These are phyloP conservation scores for Penicillium flavigenum DNA, from an alignment of 495 filamentous ascomycete genomes.

Conservation along the genomic window DNA sequence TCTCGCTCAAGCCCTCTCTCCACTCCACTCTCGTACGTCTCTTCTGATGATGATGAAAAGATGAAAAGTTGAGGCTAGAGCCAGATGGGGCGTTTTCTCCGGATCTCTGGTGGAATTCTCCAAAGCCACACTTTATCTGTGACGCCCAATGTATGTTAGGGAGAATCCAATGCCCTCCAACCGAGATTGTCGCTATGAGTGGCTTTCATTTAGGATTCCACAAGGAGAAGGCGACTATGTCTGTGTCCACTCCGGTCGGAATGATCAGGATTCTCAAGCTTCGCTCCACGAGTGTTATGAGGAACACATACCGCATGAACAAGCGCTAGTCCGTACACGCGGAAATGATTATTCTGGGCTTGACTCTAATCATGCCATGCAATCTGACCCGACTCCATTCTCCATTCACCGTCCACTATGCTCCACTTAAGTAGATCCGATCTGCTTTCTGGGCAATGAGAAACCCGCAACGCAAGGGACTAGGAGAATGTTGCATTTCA, in stretches of 20 bases:
- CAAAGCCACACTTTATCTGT: neutral
- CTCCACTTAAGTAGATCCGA: conserved; percentile 5
- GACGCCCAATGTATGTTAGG: neutral
- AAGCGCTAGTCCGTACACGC: neutral
- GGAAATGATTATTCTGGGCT: neutral
- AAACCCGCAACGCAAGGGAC: neutral
- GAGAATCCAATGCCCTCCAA: too few relatives aligned
- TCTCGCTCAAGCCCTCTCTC: neutral
- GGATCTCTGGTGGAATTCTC: neutral
- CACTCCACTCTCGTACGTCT: neutral
- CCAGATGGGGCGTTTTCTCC: neutral
- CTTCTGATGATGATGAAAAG: neutral
- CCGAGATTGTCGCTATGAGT: too few relatives aligned
- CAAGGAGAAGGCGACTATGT: too few relatives aligned
- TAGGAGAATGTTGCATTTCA: neutral
- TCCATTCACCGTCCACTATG: neutral
- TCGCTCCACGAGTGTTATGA: too few relatives aligned
- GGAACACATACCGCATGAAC: too few relatives aligned
- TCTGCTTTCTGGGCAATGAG: conserved; percentile 2
- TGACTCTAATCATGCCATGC: neutral
- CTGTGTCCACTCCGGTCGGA: neutral
- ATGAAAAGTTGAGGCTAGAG: neutral
- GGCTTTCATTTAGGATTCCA: too few relatives aligned
- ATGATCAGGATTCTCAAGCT: too few relatives aligned
- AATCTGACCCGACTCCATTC: neutral